Percentiles rank a stretch among this genome's conserved stretches.
phyloP scores from a whole-genome alignment of 129 eudicot genomes.

The Tagetes erecta region DNA sequence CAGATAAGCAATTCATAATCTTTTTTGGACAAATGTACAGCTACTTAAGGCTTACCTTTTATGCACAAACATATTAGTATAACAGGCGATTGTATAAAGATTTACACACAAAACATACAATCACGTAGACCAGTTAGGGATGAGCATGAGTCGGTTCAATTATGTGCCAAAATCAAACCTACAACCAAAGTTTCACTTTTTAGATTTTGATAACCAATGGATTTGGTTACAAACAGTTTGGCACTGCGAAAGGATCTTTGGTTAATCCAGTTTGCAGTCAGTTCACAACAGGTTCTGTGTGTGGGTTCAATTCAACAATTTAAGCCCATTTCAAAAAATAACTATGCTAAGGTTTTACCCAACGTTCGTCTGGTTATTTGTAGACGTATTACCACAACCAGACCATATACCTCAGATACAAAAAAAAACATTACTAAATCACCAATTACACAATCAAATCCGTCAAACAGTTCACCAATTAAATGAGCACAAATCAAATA shows the following conservation, averaged over 20 bases:
- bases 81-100: neutral
- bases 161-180: neutral
- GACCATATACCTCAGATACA: too few relatives aligned
- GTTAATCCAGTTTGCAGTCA: neutral
- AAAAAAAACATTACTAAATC: too few relatives aligned
- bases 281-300: neutral
- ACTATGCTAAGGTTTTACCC: too few relatives aligned
- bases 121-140: neutral
- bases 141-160: neutral
- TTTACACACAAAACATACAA: conserved; percentile 3
- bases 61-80: neutral
- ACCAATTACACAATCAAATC: too few relatives aligned
- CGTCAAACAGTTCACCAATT: neutral
- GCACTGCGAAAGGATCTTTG: neutral
- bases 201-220: neutral
- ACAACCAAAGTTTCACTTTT: neutral
- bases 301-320: neutral
- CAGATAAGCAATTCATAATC: neutral
- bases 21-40: neutral
- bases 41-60: neutral
- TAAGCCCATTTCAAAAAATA: neutral
- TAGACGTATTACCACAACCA: neutral
- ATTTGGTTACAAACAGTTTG: neutral
- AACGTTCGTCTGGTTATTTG: neutral
- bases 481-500: neutral